Evolutionary conservation across 371 early-diverging fungal species (phyloP).

Genomic region (Fennellomyces sp.): DNA sequence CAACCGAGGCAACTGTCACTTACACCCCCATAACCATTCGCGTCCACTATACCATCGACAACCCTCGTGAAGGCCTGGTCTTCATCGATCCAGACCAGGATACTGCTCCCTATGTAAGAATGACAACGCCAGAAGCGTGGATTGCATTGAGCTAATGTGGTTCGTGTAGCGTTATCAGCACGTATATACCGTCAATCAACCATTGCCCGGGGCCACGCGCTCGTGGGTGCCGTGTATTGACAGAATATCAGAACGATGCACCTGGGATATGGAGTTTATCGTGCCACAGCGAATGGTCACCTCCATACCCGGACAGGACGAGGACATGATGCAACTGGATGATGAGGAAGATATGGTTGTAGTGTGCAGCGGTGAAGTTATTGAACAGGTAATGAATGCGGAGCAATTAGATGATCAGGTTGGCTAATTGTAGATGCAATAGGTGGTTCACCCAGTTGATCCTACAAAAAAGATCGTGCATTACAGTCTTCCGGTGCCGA

Average conservation of each 20-base stretch:
- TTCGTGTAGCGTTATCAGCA: constrained; percentile 59
- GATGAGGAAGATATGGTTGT: constrained; percentile 67
- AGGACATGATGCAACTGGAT: constrained; percentile 33
- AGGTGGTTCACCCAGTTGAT: constrained; percentile 64
- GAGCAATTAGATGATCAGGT: too few species aligned
- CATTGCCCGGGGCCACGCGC: constrained; percentile 76
- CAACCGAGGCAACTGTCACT: constrained; percentile 11
- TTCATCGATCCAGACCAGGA: constrained; percentile 64
- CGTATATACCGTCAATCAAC: constrained; percentile 80
- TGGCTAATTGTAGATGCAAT: neutral
- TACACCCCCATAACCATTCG: constrained; percentile 51
- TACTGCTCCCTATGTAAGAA: constrained; percentile 58
- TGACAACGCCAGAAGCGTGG: neutral
- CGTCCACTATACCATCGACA: constrained; percentile 54
- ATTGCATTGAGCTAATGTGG: neutral
- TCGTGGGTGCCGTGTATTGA: constrained; percentile 92
- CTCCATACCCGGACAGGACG: constrained; percentile 13
- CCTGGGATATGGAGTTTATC: constrained; percentile 87
- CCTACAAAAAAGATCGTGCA: constrained; percentile 58
- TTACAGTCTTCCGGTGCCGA: constrained; percentile 65
- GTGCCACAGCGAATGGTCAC: constrained; percentile 53
- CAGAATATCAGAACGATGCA: constrained; percentile 69
- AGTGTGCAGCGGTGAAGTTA: constrained; percentile 76
- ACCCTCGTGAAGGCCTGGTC: constrained; percentile 56
- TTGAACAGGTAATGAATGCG: constrained; percentile 59